A percentile compares a stretch with the other conserved stretches of the same genome.
These are phyloP conservation scores for Rhodocollybia butyracea DNA, from an alignment of 768 basidiomycete genomes.

Conservation along the genomic window DNA sequence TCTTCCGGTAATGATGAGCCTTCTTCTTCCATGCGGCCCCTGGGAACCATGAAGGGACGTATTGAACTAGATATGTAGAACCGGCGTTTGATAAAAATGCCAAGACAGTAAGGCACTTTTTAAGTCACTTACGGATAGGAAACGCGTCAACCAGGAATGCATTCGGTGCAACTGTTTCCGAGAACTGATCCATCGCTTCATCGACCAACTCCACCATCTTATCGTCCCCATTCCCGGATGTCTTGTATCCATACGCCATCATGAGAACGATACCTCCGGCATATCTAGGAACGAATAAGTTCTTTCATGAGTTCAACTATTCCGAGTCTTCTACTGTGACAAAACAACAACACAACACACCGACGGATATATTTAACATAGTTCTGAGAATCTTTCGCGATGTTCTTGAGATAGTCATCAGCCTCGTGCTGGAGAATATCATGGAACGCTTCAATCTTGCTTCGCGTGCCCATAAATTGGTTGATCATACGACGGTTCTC, in stretches of 20 bases:
- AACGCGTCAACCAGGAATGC: too few relatives aligned
- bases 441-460: background rate
- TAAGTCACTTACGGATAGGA: too few relatives aligned
- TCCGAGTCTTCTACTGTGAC: too few relatives aligned
- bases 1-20: conserved; percentile 35
- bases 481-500: background rate
- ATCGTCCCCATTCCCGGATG: background rate
- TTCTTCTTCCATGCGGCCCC: conserved; percentile 32
- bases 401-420: background rate
- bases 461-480: background rate
- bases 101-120: too few relatives aligned
- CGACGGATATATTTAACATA: background rate
- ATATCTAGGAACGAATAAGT: background rate
- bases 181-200: background rate
- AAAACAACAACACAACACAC: background rate
- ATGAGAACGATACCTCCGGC: background rate
- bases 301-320: too few relatives aligned
- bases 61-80: too few relatives aligned
- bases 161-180: background rate
- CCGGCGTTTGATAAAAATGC: too few relatives aligned
- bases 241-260: background rate
- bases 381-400: background rate
- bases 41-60: conserved; percentile 30
- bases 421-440: background rate
- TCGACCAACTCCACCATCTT: background rate